A percentile compares a stretch with the other conserved stretches of the same genome.
phyloP scores from a whole-genome alignment of 768 basidiomycete species.

The Symmetrospora coprosmae region DNA sequence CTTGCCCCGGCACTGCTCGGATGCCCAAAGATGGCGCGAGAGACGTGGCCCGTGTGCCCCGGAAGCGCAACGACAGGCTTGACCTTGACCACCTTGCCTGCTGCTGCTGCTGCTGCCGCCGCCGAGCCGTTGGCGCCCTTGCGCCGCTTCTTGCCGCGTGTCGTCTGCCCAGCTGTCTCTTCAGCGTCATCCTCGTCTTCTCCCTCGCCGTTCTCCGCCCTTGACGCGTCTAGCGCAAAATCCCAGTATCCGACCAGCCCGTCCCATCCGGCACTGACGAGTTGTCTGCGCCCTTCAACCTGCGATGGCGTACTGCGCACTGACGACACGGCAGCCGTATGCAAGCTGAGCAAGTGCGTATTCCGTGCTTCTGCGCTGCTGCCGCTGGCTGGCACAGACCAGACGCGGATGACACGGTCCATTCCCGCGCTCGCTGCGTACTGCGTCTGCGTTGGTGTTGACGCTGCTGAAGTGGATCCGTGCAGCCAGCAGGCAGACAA shows the following conservation, averaged over 20 bases:
- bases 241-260: slow-evolving; percentile 69
- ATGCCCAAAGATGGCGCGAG: slow-evolving; percentile 51
- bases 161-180: too few relatives aligned
- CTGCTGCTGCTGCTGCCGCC: slow-evolving; percentile 40
- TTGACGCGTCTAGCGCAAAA: slow-evolving; percentile 40
- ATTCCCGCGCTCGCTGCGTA: slow-evolving; percentile 47
- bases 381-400: slow-evolving; percentile 17
- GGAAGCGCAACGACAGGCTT: slow-evolving; percentile 60
- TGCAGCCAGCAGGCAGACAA: slow-evolving; percentile 52
- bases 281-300: slow-evolving; percentile 34
- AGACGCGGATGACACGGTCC: slow-evolving; percentile 41
- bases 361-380: not conserved
- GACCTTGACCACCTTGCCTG: slow-evolving; percentile 43
- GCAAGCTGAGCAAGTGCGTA: slow-evolving; percentile 64
- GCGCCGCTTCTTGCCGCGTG: slow-evolving; percentile 53
- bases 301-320: slow-evolving; percentile 48
- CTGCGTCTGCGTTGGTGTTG: slow-evolving; percentile 20
- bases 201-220: slow-evolving; percentile 49
- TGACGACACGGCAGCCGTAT: slow-evolving; percentile 65
- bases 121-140: too few relatives aligned
- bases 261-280: slow-evolving; percentile 82
- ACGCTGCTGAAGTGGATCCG: slow-evolving; percentile 46
- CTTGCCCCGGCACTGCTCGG: slow-evolving; percentile 17
- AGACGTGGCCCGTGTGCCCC: slow-evolving; percentile 70
- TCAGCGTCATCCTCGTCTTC: slow-evolving; percentile 38